These are phyloP conservation scores for Talaromyces trachyspermus DNA, from an alignment of 495 filamentous ascomycete species.

Conservation along the genomic window DNA sequence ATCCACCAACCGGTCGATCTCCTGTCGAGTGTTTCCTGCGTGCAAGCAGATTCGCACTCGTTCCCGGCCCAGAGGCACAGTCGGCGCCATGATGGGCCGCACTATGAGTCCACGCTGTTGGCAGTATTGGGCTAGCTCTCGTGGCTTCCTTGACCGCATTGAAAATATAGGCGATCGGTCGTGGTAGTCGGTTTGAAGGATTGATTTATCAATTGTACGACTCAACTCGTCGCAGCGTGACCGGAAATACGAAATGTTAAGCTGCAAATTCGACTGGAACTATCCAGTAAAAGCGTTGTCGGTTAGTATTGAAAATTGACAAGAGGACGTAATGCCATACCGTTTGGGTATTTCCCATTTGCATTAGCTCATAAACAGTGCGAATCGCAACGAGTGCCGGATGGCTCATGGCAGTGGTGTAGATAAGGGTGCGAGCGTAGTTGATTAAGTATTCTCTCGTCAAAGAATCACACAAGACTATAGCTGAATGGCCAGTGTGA, in stretches of 20 bases:
- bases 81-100: constrained; percentile 22
- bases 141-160: constrained; percentile 13
- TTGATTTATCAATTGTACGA: constrained; percentile 10
- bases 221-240: constrained; percentile 19
- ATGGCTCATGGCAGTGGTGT: constrained; percentile 26
- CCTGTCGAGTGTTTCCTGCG: constrained; percentile 19
- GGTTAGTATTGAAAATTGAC: no score
- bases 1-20: constrained; percentile 18
- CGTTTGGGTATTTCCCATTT: constrained; percentile 2
- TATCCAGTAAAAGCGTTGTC: no score
- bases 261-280: constrained; percentile 1
- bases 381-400: constrained; percentile 24
- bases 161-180: constrained; percentile 14
- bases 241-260: constrained; percentile 9
- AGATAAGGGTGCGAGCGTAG: constrained; percentile 26
- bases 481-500: neutral
- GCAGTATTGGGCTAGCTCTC: constrained; percentile 16
- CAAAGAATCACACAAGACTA: constrained; percentile 19
- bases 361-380: constrained; percentile 18
- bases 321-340: neutral
- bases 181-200: constrained; percentile 11
- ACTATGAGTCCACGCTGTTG: constrained; percentile 19
- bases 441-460: constrained; percentile 22
- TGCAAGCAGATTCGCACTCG: constrained; percentile 27
- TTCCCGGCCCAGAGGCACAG: constrained; percentile 21